Conservation (phyloP, 148 eudicot genomes). For the Nepenthes gracilis region DNA sequence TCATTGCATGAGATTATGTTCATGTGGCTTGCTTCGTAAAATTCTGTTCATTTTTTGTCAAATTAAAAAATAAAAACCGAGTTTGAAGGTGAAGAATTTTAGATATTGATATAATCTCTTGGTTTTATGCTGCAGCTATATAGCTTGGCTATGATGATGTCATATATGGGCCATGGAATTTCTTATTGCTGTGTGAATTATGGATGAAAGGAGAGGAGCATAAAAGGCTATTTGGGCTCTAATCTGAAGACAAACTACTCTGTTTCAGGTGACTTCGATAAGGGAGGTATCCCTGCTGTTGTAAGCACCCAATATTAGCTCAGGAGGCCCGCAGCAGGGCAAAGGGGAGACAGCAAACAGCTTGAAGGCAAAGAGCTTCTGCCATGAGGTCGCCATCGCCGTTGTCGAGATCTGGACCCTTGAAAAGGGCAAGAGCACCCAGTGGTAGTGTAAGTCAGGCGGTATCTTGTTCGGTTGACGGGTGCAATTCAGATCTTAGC, state of each 20-base stretch:
- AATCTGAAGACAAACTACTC: constrained; percentile 27
- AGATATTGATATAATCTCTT: not conserved
- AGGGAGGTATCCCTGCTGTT: constrained; percentile 8
- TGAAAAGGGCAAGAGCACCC: constrained; percentile 40
- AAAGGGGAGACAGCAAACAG: constrained; percentile 1
- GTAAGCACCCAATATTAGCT: not conserved
- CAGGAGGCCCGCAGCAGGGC: not conserved
- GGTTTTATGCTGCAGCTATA: not conserved
- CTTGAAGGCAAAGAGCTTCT: constrained; percentile 7
- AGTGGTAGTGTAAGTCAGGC: constrained; percentile 22
- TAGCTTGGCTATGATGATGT: not conserved
- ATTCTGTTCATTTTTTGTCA: no score
- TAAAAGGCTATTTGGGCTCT: constrained; percentile 31
- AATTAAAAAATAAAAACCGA: no score
- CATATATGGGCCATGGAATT: not conserved
- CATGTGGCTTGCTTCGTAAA: no score
- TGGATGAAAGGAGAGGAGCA: not conserved
- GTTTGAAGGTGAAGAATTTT: no score
- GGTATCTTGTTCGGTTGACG: constrained; percentile 49
- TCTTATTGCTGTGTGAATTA: not conserved
- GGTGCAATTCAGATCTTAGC: constrained; percentile 53
- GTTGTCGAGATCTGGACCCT: constrained; percentile 26
- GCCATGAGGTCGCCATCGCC: constrained; percentile 23
- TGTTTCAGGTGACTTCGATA: constrained; percentile 25
- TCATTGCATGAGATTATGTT: no score